Base-by-base conservation (phyloP, 768 basidiomycete genomes). In the Naganishia antarctica region DNA sequence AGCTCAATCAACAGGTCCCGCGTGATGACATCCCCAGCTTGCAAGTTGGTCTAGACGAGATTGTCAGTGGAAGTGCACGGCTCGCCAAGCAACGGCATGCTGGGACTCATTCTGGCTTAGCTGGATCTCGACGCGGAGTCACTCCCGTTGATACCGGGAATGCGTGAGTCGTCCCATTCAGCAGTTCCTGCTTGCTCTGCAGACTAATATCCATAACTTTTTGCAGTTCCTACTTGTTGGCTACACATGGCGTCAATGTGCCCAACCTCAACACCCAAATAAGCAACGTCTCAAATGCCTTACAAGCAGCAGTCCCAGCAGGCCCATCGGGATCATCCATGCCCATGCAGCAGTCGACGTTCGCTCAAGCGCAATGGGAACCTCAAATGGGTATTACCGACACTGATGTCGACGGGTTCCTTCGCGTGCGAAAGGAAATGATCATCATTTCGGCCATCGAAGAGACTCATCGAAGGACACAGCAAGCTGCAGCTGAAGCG, bases 341-440 rank as follows among this genome's bases (percentile, higher is more conserved):
- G 85, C 11, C 83, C 80, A 68, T 88, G 88, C 0, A 90, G 93
- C 63, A 87, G 53, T 57, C 89, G 4, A 85, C 88, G 67, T 79
- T 92, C 11, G 47, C 46, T 3, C 67, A 89, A 91, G 72, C 85
- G 89, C 2, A 80, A 86, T 0, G 81, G 87, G 4, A 93, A 90
- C 0, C 94, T 92, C 75, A 85, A 88, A 25, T 90, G 91, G 0
- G 80, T 92, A n/a, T 89, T 91, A 72, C 88, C 71, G 92, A 96
- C 79, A 92, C 89, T 0, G 92, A 96, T 73, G 88, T 94, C 58
- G 85, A 88, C 34, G 90, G 90, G n/a, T 93, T 89, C 74, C 84
- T 94, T 25, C 87, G 90, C n/a, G 89, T 91, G 77, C 89, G 90
- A 0, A 90, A 94, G 71, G 92, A 97, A 73, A 91, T 93, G 75